Evolutionary conservation across 2,329 filamentous ascomycete genomes (phyloP), one percentile per base, ranked within the genome.

Genomic region (Colletotrichum falcatum): DNA sequence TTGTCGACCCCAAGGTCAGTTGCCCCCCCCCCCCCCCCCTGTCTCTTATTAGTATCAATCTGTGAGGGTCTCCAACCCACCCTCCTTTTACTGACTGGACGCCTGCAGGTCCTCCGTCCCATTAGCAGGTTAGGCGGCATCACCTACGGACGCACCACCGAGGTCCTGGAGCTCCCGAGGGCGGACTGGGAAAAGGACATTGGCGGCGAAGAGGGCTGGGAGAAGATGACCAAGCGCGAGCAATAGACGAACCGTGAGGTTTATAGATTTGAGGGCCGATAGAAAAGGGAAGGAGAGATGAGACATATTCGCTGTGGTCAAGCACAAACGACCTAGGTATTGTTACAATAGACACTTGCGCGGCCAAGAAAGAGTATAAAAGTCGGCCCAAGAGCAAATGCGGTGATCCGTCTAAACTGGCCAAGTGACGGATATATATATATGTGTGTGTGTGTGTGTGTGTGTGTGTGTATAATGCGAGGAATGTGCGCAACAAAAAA

Each of bases 101-200:
- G 30, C 20, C 18, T 44, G 9, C 51, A 91, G 82, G 86, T 97
- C 11, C 81, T 98, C 66, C 89, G 89, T 72, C 94, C 95, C 0
- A 86, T 97, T 20, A 89, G 89, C 73, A 88, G 95, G 46, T 77
- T 98, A 30, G 95, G 95, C 33, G 95, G 95, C 1, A 97, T 98
- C 75, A 92, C 92, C 0, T 98, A 97, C 78, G 92, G 87, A 0
- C 87, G 94, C 53, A 83, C 88, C 0, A 90, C 87, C 0, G 90
- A 95, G 73, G 91, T 83, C 0, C 82, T 94, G 33, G 94, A 97
- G 83, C 80, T 97, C 30, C 88, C 87, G 7, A 84, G 92, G 49
- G 90, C 87, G 0, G 85, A 87, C 71, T 91, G 86, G 73, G 81
- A 84, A 53, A 83, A 83, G 77, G 85, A 89, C 71, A 59, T 86